Percentiles rank a stretch among this genome's conserved stretches.
Evolutionary conservation across 176 grass and related monocot species (phyloP).

Genomic region (Sorghum bicolor): DNA sequence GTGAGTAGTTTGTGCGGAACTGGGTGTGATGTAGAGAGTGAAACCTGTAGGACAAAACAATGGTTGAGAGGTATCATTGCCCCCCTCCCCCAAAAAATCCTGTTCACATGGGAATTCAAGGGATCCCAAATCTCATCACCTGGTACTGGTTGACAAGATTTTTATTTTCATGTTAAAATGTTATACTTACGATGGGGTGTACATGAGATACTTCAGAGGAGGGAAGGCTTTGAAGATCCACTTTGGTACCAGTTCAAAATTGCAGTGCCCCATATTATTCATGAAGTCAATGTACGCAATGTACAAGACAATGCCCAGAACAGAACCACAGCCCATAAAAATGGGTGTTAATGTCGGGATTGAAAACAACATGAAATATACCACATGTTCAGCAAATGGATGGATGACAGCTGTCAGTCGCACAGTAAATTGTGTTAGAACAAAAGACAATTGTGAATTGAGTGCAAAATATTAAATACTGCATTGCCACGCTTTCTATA

Average conservation of each 20-base stretch:
- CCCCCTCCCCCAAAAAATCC: neutral
- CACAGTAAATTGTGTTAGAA: slow-evolving; percentile 26
- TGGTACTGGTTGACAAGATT: neutral
- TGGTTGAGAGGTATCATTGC: neutral
- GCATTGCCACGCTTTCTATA: neutral
- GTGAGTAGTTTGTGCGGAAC: slow-evolving; percentile 76
- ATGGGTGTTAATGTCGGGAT: slow-evolving; percentile 46
- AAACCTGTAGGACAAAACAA: slow-evolving; percentile 44
- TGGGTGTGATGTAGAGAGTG: slow-evolving; percentile 96
- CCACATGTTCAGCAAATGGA: slow-evolving; percentile 82
- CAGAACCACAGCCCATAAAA: slow-evolving; percentile 41
- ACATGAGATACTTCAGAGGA: slow-evolving; percentile 92
- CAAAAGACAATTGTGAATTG: neutral
- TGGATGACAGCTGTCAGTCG: slow-evolving; percentile 78
- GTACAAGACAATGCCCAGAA: slow-evolving; percentile 33
- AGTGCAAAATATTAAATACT: neutral
- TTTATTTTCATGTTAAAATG: slow-evolving; percentile 21
- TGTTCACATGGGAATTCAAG: slow-evolving; percentile 1
- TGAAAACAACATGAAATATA: slow-evolving; percentile 66
- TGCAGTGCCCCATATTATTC: slow-evolving; percentile 97
- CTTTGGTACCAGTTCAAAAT: slow-evolving; percentile 84
- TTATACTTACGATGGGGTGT: slow-evolving; percentile 92
- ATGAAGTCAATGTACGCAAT: slow-evolving; percentile 76
- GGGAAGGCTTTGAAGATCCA: slow-evolving; percentile 72
- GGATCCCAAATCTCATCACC: neutral